Base-by-base conservation (phyloP, 2,329 filamentous ascomycete genomes). In the Trichoderma oligosporum region DNA sequence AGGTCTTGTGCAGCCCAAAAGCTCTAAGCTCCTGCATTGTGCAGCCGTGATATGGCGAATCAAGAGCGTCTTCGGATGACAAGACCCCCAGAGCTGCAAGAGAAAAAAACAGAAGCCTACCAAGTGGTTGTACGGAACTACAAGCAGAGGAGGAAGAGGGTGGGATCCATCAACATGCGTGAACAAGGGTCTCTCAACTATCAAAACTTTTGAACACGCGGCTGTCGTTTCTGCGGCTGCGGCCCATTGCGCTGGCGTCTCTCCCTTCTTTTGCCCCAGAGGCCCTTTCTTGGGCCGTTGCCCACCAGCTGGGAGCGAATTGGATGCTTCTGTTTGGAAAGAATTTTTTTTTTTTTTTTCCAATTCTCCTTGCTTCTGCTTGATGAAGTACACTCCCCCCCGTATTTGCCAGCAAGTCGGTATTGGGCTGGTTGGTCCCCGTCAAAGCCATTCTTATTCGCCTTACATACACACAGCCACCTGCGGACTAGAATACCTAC, bases 21-120 rank as follows among this genome's bases (percentile, higher is more conserved):
- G 49, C 27, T 54, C 52, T 55, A 55, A 55, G 52, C 52, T 55
- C 52, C 52, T 55, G 52, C 52, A 55, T 55, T 44, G 31, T 55
- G 52, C 52, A 55, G 52, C 52, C 36, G 25, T 16, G 25, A n/a
- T 29, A 12, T 25, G 48, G 49, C 39, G 38, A 16, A 31, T 8
- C 20, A 44, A 5, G 44, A 33, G 16, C 41, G 27, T 6, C 11
- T 31, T 6, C 11, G 5, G 27, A 11, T 11, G 27, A 31, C 27
- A 31, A 31, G n/a, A n/a, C n/a, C n/a, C n/a, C n/a, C n/a, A 5
- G 27, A 31, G 27, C 27, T 11, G 11, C 6, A 31, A 11, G 6
- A 31, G 27, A 31, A 31, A 33, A 29, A 22, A 7, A 55, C 7
- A 45, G 52, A 46, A 36, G 51, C 49, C 39, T 33, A 53, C 27